Percentiles rank a stretch among this genome's conserved stretches.
These are phyloP conservation scores for Parathielavia appendiculata DNA, from an alignment of 495 filamentous ascomycete species.

Conservation along the genomic window DNA sequence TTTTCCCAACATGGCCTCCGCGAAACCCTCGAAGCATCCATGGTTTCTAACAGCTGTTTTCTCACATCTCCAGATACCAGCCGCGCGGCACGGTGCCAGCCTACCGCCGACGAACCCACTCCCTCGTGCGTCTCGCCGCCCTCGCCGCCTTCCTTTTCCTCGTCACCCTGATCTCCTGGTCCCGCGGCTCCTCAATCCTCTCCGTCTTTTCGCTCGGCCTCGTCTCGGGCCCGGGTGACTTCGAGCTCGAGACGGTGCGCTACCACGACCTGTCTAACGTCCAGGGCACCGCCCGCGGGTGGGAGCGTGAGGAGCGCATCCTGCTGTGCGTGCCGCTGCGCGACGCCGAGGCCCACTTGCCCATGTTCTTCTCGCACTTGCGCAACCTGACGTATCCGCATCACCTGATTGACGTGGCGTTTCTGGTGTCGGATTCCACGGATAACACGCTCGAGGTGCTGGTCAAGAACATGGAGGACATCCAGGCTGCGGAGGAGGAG, in stretches of 20 bases:
- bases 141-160: constrained; percentile 48
- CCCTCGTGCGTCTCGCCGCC: constrained; percentile 62
- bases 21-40: background rate
- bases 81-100: constrained; percentile 69
- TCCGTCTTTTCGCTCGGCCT: constrained; percentile 69
- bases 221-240: constrained; percentile 55
- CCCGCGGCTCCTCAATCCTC: constrained; percentile 52
- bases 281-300: constrained; percentile 81
- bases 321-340: constrained; percentile 91
- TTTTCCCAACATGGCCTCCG: background rate
- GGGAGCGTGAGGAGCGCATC: constrained; percentile 93
- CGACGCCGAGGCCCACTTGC: constrained; percentile 87
- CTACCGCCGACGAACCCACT: constrained; percentile 65
- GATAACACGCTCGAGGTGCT: constrained; percentile 80
- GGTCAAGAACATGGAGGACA: constrained; percentile 62
- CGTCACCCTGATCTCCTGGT: constrained; percentile 58
- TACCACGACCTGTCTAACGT: constrained; percentile 94
- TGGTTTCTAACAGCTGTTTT: background rate
- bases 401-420: constrained; percentile 90
- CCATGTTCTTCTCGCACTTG: constrained; percentile 97
- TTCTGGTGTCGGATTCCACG: constrained; percentile 95
- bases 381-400: constrained; percentile 97
- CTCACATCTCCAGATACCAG: constrained; percentile 61
- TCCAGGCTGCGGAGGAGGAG: constrained; percentile 75
- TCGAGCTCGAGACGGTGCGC: constrained; percentile 84